A percentile compares a stretch with the other conserved stretches of the same genome.
Conservation (phyloP, 2,329 filamentous ascomycete species). For the Colletotrichum musicola region DNA sequence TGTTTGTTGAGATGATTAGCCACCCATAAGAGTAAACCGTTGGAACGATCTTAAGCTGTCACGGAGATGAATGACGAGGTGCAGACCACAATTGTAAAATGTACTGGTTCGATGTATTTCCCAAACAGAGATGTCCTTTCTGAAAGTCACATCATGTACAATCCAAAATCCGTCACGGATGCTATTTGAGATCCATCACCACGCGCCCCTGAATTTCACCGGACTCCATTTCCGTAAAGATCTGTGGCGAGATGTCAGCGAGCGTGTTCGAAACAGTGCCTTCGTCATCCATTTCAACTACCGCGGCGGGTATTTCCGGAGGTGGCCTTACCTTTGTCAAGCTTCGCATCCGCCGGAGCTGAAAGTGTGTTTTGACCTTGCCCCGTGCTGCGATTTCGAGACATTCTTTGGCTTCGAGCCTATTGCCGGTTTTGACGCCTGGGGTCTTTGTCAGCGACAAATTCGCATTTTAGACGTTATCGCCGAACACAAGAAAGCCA, state of each 20-base stretch:
- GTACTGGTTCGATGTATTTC: too few relatives aligned
- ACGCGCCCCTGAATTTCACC: conserved; percentile 37
- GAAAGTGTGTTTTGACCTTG: conserved; percentile 34
- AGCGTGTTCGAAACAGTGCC: not conserved
- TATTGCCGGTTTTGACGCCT: conserved; percentile 37
- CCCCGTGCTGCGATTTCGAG: conserved; percentile 36
- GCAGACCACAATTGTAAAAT: too few relatives aligned
- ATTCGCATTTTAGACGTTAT: not conserved
- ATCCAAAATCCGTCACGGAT: not conserved
- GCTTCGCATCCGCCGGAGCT: conserved; percentile 37
- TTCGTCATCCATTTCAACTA: too few relatives aligned
- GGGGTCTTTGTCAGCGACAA: not conserved
- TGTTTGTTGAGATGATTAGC: too few relatives aligned
- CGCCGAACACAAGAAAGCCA: not conserved
- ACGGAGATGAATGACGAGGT: too few relatives aligned
- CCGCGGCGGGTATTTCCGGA: not conserved
- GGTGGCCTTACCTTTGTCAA: conserved; percentile 29
- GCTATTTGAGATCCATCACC: conserved; percentile 34
- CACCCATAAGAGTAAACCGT: too few relatives aligned
- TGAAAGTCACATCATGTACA: too few relatives aligned
- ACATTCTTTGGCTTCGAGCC: conserved; percentile 38
- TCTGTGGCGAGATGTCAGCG: not conserved
- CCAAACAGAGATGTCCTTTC: too few relatives aligned
- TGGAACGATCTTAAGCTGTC: too few relatives aligned
- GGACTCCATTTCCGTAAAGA: conserved; percentile 34